Evolutionary conservation across 2,329 filamentous ascomycete species (phyloP).

Genomic region (Trichoderma semiorbis): DNA sequence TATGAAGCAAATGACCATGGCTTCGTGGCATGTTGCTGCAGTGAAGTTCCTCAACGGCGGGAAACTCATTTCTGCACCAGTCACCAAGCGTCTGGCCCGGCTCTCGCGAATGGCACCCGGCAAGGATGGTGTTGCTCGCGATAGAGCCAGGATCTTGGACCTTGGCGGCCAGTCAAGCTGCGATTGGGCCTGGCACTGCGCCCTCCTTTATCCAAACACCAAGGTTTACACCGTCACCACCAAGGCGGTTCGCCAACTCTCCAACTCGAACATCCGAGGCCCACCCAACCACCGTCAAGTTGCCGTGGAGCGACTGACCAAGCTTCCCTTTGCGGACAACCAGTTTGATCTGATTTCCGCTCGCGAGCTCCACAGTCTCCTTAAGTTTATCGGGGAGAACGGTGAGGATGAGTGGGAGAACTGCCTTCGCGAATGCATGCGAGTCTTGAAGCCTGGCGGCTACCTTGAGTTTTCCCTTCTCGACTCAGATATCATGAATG

Average conservation of each 20-base stretch:
- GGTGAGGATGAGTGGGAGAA: constrained; percentile 82
- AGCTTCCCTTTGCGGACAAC: constrained; percentile 77
- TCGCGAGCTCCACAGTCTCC: constrained; percentile 76
- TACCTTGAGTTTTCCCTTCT: constrained; percentile 88
- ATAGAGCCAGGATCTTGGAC: constrained; percentile 71
- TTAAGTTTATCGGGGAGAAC: constrained; percentile 69
- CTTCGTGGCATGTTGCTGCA: constrained; percentile 60
- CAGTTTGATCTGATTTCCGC: constrained; percentile 92
- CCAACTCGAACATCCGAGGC: constrained; percentile 73
- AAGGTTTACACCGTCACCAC: constrained; percentile 86
- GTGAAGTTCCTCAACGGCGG: constrained; percentile 61
- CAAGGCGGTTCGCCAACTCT: constrained; percentile 65
- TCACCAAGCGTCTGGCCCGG: constrained; percentile 58
- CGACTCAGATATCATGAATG: constrained; percentile 85
- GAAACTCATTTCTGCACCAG: constrained; percentile 60
- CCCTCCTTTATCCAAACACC: constrained; percentile 77
- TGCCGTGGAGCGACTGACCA: constrained; percentile 70
- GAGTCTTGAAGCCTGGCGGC: constrained; percentile 87
- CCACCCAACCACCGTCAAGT: constrained; percentile 85
- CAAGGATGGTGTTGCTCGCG: constrained; percentile 42
- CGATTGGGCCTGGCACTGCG: constrained; percentile 95
- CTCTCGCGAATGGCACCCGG: constrained; percentile 48
- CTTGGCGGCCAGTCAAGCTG: constrained; percentile 80
- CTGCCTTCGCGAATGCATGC: constrained; percentile 80
- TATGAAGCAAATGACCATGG: constrained; percentile 63